Evolutionary conservation across 352 stramenopile species (phyloP).

Genomic region (Globisporangium nunn): DNA sequence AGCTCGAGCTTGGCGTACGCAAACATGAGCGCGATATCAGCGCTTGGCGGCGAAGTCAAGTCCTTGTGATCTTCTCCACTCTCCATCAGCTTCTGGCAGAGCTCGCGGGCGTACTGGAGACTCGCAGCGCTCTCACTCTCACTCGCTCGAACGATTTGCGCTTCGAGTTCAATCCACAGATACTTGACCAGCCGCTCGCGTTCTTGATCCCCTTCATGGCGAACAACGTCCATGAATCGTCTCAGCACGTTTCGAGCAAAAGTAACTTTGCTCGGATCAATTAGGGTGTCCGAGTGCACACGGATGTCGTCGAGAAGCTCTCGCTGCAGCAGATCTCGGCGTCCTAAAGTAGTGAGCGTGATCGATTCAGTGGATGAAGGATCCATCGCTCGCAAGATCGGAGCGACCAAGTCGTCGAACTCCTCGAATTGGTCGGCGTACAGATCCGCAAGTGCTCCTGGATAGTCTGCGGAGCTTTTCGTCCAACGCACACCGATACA

Average conservation of each 20-base stretch:
- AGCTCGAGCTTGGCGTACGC: slow-evolving; percentile 53
- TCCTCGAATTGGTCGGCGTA: slow-evolving; percentile 34
- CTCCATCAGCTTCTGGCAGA: slow-evolving; percentile 29
- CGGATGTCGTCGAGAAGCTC: slow-evolving; percentile 17
- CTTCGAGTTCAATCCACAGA: slow-evolving; percentile 46
- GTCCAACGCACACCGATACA: slow-evolving; percentile 26
- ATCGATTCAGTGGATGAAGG: slow-evolving; percentile 13
- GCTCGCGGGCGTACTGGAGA: slow-evolving; percentile 16
- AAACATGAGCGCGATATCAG: slow-evolving; percentile 26
- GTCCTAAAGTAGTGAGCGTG: slow-evolving; percentile 20
- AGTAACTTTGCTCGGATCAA: slow-evolving; percentile 30
- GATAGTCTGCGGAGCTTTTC: background rate
- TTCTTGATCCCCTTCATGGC: slow-evolving; percentile 7
- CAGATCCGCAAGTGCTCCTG: slow-evolving; percentile 6
- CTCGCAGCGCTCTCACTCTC: background rate
- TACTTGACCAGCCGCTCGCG: slow-evolving; percentile 20
- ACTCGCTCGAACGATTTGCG: slow-evolving; percentile 12
- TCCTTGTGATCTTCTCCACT: background rate
- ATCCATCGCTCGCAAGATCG: slow-evolving; percentile 43
- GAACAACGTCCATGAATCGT: slow-evolving; percentile 20
- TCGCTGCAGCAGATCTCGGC: slow-evolving; percentile 20
- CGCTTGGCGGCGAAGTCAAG: background rate
- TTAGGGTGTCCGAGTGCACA: slow-evolving; percentile 15
- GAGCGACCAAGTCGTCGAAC: slow-evolving; percentile 23
- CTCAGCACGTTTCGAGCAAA: slow-evolving; percentile 37